Conservation (phyloP, 352 stramenopile genomes). For the Globisporangium mamillatum region DNA sequence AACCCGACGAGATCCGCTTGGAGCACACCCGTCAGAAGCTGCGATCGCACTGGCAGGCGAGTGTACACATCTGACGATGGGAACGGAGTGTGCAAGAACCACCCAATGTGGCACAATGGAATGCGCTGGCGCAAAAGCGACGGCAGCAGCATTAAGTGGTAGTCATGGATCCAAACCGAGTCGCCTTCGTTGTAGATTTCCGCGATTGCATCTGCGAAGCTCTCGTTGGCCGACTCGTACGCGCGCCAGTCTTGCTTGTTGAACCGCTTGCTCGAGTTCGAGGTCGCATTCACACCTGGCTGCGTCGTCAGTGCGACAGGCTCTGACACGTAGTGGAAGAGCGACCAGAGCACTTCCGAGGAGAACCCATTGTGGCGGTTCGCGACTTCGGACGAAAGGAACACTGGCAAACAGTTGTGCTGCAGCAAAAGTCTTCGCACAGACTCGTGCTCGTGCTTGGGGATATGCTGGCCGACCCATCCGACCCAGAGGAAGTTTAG, state of each 20-base stretch:
- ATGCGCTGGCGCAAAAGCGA: constrained; percentile 78
- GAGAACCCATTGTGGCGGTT: constrained; percentile 87
- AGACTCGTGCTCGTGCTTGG: constrained; percentile 74
- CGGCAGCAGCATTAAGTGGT: constrained; percentile 89
- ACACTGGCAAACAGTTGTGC: constrained; percentile 88
- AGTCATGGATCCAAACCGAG: constrained; percentile 89
- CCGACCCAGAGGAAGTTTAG: constrained; percentile 87
- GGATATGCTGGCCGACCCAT: constrained; percentile 87
- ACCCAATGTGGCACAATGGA: constrained; percentile 72
- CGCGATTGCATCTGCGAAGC: constrained; percentile 80
- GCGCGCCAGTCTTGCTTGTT: constrained; percentile 87
- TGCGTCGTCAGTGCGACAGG: constrained; percentile 50
- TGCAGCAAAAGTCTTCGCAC: constrained; percentile 72
- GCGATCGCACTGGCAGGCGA: constrained; percentile 71
- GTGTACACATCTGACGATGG: constrained; percentile 85
- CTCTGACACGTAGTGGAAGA: constrained; percentile 90
- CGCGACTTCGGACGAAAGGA: constrained; percentile 79
- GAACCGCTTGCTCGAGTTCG: constrained; percentile 73
- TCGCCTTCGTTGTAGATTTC: constrained; percentile 89
- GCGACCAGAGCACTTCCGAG: constrained; percentile 88
- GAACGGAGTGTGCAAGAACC: constrained; percentile 89
- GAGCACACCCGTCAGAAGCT: constrained; percentile 76
- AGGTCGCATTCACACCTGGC: constrained; percentile 29
- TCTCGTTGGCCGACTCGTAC: constrained; percentile 87
- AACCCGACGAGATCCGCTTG: constrained; percentile 84